A percentile compares a stretch with the other conserved stretches of the same genome.
Conservation (phyloP, 208 protist genomes). For the Acanthamoeba lugdunensis region DNA sequence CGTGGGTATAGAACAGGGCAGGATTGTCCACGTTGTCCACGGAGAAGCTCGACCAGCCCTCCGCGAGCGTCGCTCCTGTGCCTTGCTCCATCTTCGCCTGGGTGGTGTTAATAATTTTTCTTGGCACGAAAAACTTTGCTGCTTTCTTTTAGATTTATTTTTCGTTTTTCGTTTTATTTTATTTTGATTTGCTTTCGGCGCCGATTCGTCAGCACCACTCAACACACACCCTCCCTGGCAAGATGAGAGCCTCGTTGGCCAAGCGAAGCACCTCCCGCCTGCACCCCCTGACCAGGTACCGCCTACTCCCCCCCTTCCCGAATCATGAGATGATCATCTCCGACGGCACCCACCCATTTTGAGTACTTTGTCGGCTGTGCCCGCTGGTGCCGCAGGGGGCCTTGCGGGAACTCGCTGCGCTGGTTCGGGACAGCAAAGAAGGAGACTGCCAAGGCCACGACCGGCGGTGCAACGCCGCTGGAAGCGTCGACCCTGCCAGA, state of each 20-base stretch:
- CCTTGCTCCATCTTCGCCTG: not conserved
- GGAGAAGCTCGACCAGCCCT: not conserved
- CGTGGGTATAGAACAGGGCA: constrained; percentile 14
- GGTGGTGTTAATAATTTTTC: not conserved
- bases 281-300: too few species aligned
- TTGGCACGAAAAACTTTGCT: not conserved
- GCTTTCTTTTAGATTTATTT: not conserved
- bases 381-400: not conserved
- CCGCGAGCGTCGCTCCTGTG: too few species aligned
- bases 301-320: too few species aligned
- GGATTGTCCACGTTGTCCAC: not conserved
- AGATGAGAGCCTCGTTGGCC: too few species aligned
- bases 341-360: too few species aligned
- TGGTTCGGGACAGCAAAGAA: not conserved
- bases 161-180: not conserved
- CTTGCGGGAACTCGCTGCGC: not conserved
- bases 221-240: too few species aligned
- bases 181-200: not conserved
- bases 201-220: too few species aligned
- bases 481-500: not conserved
- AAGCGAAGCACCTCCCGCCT: too few species aligned
- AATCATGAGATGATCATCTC: too few species aligned
- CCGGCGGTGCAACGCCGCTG: not conserved
- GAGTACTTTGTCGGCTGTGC: too few species aligned
- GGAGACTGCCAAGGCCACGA: not conserved